Evolutionary conservation across 345 rosid genomes (phyloP).

Genomic region (Populus deltoides): DNA sequence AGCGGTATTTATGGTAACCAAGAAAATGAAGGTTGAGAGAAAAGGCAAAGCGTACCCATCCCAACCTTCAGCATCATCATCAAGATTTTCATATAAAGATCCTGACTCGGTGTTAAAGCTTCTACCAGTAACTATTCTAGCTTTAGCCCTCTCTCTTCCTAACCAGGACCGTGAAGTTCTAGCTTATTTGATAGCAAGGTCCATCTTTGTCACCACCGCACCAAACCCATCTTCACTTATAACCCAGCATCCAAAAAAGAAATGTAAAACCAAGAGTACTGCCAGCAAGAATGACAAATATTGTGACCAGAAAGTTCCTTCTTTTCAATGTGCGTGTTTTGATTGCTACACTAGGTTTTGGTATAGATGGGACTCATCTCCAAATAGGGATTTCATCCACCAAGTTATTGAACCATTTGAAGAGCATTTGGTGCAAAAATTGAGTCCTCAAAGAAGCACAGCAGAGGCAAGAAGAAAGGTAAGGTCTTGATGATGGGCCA

Average conservation of each 20-base stretch:
- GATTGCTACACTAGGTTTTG: slow-evolving; percentile 29
- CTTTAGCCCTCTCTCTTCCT: slow-evolving; percentile 26
- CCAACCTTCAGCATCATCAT: neutral
- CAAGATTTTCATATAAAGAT: slow-evolving; percentile 16
- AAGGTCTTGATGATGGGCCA: neutral
- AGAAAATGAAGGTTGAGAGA: slow-evolving; percentile 20
- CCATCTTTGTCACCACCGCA: slow-evolving; percentile 7
- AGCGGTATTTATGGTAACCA: neutral
- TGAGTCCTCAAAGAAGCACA: slow-evolving; percentile 8
- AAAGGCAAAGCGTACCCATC: slow-evolving; percentile 24
- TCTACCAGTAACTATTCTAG: slow-evolving; percentile 28
- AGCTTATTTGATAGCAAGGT: slow-evolving; percentile 33
- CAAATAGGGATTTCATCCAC: slow-evolving; percentile 25
- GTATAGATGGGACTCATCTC: slow-evolving; percentile 34
- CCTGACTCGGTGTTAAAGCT: slow-evolving; percentile 30
- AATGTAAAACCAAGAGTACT: slow-evolving; percentile 7
- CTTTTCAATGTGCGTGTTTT: slow-evolving; percentile 27
- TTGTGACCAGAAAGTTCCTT: neutral
- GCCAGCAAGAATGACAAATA: neutral
- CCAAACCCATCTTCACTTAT: neutral
- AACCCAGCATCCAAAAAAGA: slow-evolving; percentile 2
- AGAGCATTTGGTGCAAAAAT: slow-evolving; percentile 16
- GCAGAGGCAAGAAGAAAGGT: slow-evolving; percentile 2
- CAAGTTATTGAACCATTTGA: slow-evolving; percentile 30
- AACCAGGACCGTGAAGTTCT: slow-evolving; percentile 32